Evolutionary conservation across 176 grass and related monocot species (phyloP), one percentile per base, ranked within the genome.

Genomic region (Tillandsia fasciculata): DNA sequence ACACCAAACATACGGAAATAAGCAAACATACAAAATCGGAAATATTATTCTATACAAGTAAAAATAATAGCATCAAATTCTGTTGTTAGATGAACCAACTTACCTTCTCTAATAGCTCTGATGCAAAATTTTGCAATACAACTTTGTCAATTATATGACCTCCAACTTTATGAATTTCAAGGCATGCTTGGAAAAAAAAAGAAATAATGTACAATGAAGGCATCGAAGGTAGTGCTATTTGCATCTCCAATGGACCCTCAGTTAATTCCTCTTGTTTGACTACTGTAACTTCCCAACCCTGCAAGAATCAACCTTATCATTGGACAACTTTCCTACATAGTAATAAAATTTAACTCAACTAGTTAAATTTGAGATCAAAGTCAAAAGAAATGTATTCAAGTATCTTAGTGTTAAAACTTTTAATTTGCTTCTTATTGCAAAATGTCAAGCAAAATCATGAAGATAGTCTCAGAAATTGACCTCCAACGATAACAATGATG

Each of bases 271-370:
- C 90, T 94, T 99, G 95, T 92, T 94, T 93, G 87, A 99, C 77
- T 48, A 88, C 74, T 65, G 87, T 99, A 12, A 99, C 78, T 83
- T 99, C 90, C 95, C 95, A 99, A 64, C 95, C 95, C 95, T 99
- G 65, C 53, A 27, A 87, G 77, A 51, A 61, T 61, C 56, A 61
- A 23, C 17, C 8, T 15, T 18, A 61, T 18, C 17, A 18, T n/a
- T 22, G 56, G 13, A 61, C 13, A 61, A 42, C 33, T 42, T 42
- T 42, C 33, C 33, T 22, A 61, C 15, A 10, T 61, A 61, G 56
- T 3, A 61, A 20, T 61, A 42, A 7, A 42, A 42, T 42, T 42
- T 42, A 42, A 42, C 33, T 42, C 33, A 42, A 42, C 4, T 42
- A 42, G 33, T 42, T 42, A 5, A 42, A 42, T 42, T 42, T 42